These are phyloP conservation scores for Ophiostoma perfectum DNA, from an alignment of 2,329 filamentous ascomycete genomes.

Conservation along the genomic window DNA sequence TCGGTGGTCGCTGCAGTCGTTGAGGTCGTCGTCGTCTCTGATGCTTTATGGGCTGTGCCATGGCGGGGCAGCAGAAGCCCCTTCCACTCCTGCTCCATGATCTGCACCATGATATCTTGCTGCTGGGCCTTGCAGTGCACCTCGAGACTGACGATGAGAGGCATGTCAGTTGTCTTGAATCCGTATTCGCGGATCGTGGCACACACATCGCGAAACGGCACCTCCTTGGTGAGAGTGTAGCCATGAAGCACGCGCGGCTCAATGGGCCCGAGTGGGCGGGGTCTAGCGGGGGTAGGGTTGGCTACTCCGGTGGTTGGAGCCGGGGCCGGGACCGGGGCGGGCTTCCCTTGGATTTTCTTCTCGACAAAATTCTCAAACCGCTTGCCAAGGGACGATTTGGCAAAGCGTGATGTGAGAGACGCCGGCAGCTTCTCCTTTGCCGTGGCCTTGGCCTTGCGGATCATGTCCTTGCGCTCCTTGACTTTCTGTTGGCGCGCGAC, in stretches of 20 bases:
- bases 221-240: conserved; percentile 83
- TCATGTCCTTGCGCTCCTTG: conserved; percentile 53
- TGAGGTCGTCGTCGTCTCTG: neutral
- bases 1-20: neutral
- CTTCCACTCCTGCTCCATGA: conserved; percentile 83
- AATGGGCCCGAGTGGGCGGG: neutral
- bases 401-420: conserved; percentile 42
- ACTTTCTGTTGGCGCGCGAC: conserved; percentile 15
- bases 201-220: conserved; percentile 83
- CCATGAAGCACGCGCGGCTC: conserved; percentile 82
- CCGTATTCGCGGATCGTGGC: conserved; percentile 71
- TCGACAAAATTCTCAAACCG: conserved; percentile 36
- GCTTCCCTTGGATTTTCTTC: conserved; percentile 28
- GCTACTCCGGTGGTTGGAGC: neutral
- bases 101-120: conserved; percentile 84
- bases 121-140: conserved; percentile 78
- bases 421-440: conserved; percentile 55
- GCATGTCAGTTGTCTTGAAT: conserved; percentile 69
- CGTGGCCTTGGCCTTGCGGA: conserved; percentile 58
- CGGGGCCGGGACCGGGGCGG: neutral
- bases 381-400: conserved; percentile 45
- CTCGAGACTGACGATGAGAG: conserved; percentile 90
- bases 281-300: neutral
- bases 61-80: conserved; percentile 59
- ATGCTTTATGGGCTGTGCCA: conserved; percentile 40